Conservation (phyloP, 768 basidiomycete genomes). For the Sistotremastrum suecicum region DNA sequence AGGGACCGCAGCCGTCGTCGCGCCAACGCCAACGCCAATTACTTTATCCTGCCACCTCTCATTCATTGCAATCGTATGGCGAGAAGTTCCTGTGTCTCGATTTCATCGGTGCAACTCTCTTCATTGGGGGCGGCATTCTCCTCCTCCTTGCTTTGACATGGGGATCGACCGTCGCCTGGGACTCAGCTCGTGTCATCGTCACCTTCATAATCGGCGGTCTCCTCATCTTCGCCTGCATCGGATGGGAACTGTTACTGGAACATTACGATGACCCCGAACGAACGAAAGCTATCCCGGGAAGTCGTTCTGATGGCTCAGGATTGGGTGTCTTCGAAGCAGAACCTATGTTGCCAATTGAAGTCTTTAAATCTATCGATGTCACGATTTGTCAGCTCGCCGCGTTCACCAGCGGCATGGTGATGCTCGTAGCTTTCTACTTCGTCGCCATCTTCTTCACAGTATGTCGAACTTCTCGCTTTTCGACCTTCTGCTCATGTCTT, state of each 20-base stretch:
- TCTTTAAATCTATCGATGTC: slow-evolving; percentile 30
- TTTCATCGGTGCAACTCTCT: slow-evolving; percentile 32
- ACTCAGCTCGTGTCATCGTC: slow-evolving; percentile 29
- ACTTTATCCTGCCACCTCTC: no score
- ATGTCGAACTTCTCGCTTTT: no score
- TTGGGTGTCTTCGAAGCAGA: slow-evolving; percentile 10
- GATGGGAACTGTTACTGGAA: slow-evolving; percentile 31
- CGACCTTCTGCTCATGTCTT: no score
- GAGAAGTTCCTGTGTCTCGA: slow-evolving; percentile 25
- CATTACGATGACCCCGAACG: slow-evolving; percentile 5
- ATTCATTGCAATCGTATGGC: no score
- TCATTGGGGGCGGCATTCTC: slow-evolving; percentile 29
- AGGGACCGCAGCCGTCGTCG: slow-evolving; percentile 4
- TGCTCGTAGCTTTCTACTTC: slow-evolving; percentile 41
- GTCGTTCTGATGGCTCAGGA: no score
- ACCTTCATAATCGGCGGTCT: slow-evolving; percentile 31
- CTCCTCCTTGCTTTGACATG: slow-evolving; percentile 36
- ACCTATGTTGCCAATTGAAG: slow-evolving; percentile 33
- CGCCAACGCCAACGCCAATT: not conserved
- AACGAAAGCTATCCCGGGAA: not conserved
- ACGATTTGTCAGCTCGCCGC: slow-evolving; percentile 23
- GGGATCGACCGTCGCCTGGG: slow-evolving; percentile 32
- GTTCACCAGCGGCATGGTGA: slow-evolving; percentile 31
- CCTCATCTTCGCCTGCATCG: slow-evolving; percentile 22
- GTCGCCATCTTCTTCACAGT: slow-evolving; percentile 33